These are phyloP conservation scores for Russula sp. DNA, from an alignment of 768 basidiomycete genomes.

Conservation along the genomic window DNA sequence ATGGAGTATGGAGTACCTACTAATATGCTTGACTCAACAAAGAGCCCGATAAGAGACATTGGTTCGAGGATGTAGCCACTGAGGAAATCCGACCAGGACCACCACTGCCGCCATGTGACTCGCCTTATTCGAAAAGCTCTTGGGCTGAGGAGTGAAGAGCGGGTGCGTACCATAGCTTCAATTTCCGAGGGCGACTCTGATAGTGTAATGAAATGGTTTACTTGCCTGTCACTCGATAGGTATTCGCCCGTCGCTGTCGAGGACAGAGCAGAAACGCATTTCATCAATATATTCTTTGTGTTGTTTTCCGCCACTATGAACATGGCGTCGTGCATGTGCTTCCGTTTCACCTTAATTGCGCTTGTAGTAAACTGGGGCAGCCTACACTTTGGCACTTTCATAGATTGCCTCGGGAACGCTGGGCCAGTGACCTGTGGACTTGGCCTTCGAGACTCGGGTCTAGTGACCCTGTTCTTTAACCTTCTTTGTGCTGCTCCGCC, in stretches of 20 bases:
- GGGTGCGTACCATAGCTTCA: slow-evolving; percentile 31
- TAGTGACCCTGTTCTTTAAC: slow-evolving; percentile 49
- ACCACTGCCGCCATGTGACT: too few relatives aligned
- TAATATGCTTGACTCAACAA: not conserved
- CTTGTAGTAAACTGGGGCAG: not conserved
- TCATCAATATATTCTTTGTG: slow-evolving; percentile 43
- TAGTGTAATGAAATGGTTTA: not conserved
- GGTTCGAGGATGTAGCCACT: not conserved
- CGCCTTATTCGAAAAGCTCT: too few relatives aligned
- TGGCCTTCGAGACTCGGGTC: slow-evolving; percentile 44
- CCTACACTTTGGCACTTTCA: not conserved
- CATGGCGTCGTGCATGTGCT: slow-evolving; percentile 39
- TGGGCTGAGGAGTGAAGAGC: slow-evolving; percentile 33
- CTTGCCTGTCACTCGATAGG: slow-evolving; percentile 30
- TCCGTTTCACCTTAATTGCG: not conserved
- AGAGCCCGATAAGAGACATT: not conserved
- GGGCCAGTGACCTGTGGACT: slow-evolving; percentile 45
- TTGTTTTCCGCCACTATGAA: slow-evolving; percentile 43
- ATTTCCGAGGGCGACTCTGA: not conserved
- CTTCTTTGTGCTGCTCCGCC: slow-evolving; percentile 43
- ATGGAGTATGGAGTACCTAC: not conserved
- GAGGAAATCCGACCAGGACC: not conserved
- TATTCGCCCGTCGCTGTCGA: slow-evolving; percentile 38
- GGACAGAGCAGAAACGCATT: slow-evolving; percentile 40
- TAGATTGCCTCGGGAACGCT: slow-evolving; percentile 51